Conservation (phyloP, 2,329 filamentous ascomycete genomes). For the Atkinsonella texensis region DNA sequence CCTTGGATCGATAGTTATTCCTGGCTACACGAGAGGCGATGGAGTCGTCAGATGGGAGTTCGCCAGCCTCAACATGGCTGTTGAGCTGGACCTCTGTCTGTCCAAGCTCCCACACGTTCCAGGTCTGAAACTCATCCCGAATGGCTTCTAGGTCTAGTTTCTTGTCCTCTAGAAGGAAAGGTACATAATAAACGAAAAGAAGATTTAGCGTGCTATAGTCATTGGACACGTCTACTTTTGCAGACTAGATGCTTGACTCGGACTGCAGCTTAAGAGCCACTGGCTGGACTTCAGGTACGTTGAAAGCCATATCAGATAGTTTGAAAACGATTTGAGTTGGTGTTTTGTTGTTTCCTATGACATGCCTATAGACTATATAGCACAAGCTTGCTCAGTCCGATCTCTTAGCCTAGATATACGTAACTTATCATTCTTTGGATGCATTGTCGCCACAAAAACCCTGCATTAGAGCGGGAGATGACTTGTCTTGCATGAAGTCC, state of each 20-base stretch:
- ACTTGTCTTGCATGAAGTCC: too few species aligned
- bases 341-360: not conserved
- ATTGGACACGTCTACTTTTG: not conserved
- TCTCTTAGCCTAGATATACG: not conserved
- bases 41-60: conserved; percentile 4
- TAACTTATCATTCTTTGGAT: too few species aligned
- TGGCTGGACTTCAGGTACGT: not conserved
- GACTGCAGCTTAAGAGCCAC: not conserved
- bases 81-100: conserved; percentile 2
- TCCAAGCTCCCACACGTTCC: conserved; percentile 6
- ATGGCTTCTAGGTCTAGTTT: not conserved
- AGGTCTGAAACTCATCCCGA: conserved; percentile 3
- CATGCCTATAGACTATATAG: not conserved
- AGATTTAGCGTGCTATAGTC: conserved; percentile 3
- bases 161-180: conserved; percentile 1
- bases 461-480: too few species aligned
- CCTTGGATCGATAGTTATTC: conserved; percentile 4
- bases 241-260: not conserved
- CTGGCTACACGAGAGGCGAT: conserved; percentile 2
- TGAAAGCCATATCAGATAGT: not conserved
- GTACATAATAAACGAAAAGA: conserved; percentile 2
- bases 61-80: not conserved
- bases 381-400: not conserved
- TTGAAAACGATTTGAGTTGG: not conserved
- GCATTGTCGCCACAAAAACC: too few species aligned